Evolutionary conservation across 2,329 filamentous ascomycete genomes (phyloP), one percentile per base, ranked within the genome.

Genomic region (Xylariales sp.): DNA sequence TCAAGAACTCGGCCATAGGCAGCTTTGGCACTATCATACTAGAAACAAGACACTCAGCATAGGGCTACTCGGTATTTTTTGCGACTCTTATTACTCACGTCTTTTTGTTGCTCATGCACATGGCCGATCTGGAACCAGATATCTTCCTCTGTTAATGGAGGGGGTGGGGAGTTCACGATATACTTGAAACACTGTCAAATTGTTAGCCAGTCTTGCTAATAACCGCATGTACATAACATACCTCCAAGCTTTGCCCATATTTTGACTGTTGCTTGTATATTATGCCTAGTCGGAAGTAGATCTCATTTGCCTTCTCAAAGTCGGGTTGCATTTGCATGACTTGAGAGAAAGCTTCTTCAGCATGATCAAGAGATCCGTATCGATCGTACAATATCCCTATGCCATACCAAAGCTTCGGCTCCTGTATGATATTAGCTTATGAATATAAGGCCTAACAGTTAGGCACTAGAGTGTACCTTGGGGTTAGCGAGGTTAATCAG

Each of bases 61-160:
- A 28, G 60, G 46, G 45, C 48, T 28, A 18, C 16, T 32, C 7
- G 32, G 23, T 28, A 48, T 60, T 82, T 3, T 76, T 39, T n/a
- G 41, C 49, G 10, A 18, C 49, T 39, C 32, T 10, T 50, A 86
- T 10, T 50, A 86, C 93, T 83, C 85, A 97, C 94, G 77, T 99
- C 96, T 86, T 98, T 98, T 81, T 98, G 95, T 77, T 98, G 96
- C 79, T 99, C 96, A 76, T 99, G 94, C 57, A 99, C 96, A 80
- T 99, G 96, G 32, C 96, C 96, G 77, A 99, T 98, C 81, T 99
- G 96, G 84, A 99, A 99, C 95, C 95, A 98, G 68, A 99, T 99
- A 75, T 99, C 96, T 80, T 98, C 95, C 79, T 98, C 94, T 0
- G 94, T 97, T 74, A 99, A 81, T 2, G 96, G 96, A 3, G 93